Evolutionary conservation across 2,329 filamentous ascomycete species (phyloP).

Genomic region (Epichloe gansuensis): DNA sequence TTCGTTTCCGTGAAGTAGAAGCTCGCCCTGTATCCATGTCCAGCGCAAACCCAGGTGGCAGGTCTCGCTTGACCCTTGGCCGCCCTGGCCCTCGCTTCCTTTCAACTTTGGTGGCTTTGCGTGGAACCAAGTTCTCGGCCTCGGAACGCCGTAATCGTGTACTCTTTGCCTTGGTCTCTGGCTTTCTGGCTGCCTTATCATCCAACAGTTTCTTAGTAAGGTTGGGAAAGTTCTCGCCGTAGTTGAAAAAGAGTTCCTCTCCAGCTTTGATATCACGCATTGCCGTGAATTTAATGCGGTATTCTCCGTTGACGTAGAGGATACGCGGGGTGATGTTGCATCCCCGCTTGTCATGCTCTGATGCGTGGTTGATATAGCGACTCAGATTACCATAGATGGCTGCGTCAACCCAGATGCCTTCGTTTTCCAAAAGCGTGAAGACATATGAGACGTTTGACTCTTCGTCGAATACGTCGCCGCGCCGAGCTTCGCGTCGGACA

Average conservation of each 20-base stretch:
- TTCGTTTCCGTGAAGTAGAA: constrained; percentile 16
- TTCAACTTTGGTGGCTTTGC: constrained; percentile 12
- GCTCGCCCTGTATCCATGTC: constrained; percentile 6
- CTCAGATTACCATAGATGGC: constrained; percentile 69
- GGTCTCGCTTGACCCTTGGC: constrained; percentile 6
- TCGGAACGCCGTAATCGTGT: constrained; percentile 10
- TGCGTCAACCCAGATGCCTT: constrained; percentile 58
- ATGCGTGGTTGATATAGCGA: constrained; percentile 72
- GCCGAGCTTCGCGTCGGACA: constrained; percentile 50
- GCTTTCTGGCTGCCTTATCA: constrained; percentile 22
- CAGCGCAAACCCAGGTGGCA: constrained; percentile 10
- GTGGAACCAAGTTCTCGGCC: constrained; percentile 10
- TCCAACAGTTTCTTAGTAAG: constrained; percentile 33
- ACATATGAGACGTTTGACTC: constrained; percentile 51
- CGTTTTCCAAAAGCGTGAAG: constrained; percentile 45
- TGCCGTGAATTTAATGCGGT: constrained; percentile 63
- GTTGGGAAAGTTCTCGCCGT: constrained; percentile 56
- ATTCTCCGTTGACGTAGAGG: constrained; percentile 60
- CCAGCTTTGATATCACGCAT: constrained; percentile 53
- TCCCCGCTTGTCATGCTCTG: constrained; percentile 34
- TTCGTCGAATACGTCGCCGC: constrained; percentile 47
- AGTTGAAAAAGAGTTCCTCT: constrained; percentile 73
- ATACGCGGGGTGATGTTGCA: constrained; percentile 54
- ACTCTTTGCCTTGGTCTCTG: constrained; percentile 13
- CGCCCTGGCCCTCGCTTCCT: constrained; percentile 14